phyloP scores from a whole-genome alignment of 768 basidiomycete species.

The Hydnum rufescens region DNA sequence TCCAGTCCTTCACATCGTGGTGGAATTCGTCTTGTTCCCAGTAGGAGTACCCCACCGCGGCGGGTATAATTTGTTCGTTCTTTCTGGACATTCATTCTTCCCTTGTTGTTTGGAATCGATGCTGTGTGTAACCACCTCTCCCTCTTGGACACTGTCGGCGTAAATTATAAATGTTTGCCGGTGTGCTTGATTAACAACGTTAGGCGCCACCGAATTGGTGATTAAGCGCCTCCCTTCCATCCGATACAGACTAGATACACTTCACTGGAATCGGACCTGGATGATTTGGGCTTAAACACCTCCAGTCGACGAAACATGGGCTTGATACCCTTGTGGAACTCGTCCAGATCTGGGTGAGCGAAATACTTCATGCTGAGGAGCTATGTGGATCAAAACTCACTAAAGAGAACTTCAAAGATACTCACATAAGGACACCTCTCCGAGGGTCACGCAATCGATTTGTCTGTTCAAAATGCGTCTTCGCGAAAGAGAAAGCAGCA shows the following conservation, averaged over 20 bases:
- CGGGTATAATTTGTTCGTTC: too few species aligned
- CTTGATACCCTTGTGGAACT: slow-evolving; percentile 42
- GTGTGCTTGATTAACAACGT: too few species aligned
- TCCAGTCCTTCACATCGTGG: too few species aligned
- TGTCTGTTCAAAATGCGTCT: slow-evolving; percentile 17
- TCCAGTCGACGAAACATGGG: slow-evolving; percentile 46
- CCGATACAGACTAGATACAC: slow-evolving; percentile 76
- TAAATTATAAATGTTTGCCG: too few species aligned
- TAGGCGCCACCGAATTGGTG: background rate
- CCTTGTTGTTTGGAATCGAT: too few species aligned
- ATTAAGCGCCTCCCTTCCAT: background rate
- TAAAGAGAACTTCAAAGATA: slow-evolving; percentile 1
- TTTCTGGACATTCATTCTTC: too few species aligned
- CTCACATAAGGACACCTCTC: too few species aligned
- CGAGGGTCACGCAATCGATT: slow-evolving; percentile 25
- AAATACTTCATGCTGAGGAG: slow-evolving; percentile 64
- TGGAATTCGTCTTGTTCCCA: too few species aligned
- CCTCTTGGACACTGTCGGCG: too few species aligned
- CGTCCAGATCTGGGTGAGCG: slow-evolving; percentile 43
- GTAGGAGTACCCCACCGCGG: too few species aligned
- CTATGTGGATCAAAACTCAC: slow-evolving; percentile 5
- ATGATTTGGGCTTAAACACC: slow-evolving; percentile 65
- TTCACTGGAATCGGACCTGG: slow-evolving; percentile 58
- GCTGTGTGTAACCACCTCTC: too few species aligned
- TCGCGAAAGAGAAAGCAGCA: slow-evolving; percentile 52